These are phyloP conservation scores for Candida yuanshanica DNA, from an alignment of 805 yeast species.

Conservation along the genomic window DNA sequence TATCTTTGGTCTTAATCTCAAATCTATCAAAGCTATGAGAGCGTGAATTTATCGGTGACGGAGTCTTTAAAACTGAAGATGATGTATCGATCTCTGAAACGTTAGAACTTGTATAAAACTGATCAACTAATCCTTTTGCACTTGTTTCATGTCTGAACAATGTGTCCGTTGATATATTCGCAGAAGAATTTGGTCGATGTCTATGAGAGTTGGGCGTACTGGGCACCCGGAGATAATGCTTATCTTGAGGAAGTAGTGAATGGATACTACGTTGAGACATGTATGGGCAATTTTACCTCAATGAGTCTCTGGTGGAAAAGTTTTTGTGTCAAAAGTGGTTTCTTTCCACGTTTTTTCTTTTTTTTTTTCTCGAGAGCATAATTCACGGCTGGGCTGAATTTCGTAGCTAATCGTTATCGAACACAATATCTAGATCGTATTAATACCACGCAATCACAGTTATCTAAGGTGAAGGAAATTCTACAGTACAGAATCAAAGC, in stretches of 20 bases:
- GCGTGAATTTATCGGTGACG: not conserved
- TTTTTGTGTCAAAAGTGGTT: no score
- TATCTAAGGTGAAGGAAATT: no score
- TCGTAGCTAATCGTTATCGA: no score
- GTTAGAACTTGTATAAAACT: conserved; percentile 12
- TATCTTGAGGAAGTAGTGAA: not conserved
- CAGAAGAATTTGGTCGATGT: not conserved
- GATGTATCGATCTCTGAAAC: not conserved
- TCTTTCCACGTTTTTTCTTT: no score
- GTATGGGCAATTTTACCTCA: no score
- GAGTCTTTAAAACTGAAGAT: not conserved
- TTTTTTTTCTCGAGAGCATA: no score
- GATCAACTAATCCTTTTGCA: conserved; percentile 14
- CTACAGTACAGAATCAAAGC: not conserved
- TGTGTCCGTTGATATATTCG: not conserved
- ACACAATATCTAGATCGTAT: no score
- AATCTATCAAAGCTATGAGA: not conserved
- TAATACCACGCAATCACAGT: no score
- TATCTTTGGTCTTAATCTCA: not conserved
- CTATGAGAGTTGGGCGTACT: not conserved
- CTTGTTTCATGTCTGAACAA: not conserved
- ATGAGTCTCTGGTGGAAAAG: no score
- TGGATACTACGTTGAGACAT: not conserved
- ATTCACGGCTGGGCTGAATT: no score
- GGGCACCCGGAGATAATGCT: not conserved